These are phyloP conservation scores for Candida albicans DNA, from an alignment of 1,139 yeast genomes.

Conservation along the genomic window DNA sequence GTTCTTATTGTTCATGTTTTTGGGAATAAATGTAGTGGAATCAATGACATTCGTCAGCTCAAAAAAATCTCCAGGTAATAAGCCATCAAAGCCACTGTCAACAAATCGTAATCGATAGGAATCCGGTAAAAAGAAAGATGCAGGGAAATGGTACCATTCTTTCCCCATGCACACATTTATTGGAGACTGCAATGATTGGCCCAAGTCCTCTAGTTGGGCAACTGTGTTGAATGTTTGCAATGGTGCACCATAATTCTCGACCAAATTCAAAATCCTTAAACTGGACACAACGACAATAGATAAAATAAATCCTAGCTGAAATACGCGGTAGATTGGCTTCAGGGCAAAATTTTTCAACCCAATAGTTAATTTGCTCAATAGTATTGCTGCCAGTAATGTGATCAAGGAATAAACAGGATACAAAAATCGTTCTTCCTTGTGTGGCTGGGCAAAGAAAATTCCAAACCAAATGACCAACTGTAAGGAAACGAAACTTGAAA, in stretches of 20 bases:
- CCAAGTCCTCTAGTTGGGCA: slow-evolving; percentile 7
- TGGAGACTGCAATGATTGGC: slow-evolving; percentile 4
- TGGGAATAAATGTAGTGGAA: slow-evolving; percentile 47
- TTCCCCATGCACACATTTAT: slow-evolving; percentile 78
- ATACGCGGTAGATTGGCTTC: slow-evolving; percentile 3
- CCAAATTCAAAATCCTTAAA: slow-evolving; percentile 40
- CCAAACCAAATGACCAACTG: slow-evolving; percentile 63
- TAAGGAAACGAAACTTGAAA: slow-evolving; percentile 15
- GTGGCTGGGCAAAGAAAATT: slow-evolving; percentile 75
- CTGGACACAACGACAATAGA: slow-evolving; percentile 27
- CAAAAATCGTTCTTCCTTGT: slow-evolving; percentile 89
- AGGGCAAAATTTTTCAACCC: slow-evolving; percentile 4
- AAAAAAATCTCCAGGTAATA: slow-evolving; percentile 82
- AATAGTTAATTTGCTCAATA: slow-evolving; percentile 31
- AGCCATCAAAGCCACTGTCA: slow-evolving; percentile 78
- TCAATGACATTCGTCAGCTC: slow-evolving; percentile 34
- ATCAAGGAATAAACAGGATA: slow-evolving; percentile 82
- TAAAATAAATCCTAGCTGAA: slow-evolving; percentile 14
- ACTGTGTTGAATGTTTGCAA: slow-evolving; percentile 23
- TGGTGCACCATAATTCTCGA: slow-evolving; percentile 64
- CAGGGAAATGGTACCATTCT: slow-evolving; percentile 94
- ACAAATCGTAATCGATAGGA: slow-evolving; percentile 65
- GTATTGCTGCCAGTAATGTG: slow-evolving; percentile 60
- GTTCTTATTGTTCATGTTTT: slow-evolving; percentile 73
- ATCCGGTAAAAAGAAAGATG: slow-evolving; percentile 74